Evolutionary conservation across 2,329 filamentous ascomycete genomes (phyloP), one percentile per base, ranked within the genome.

Genomic region (Penicillium fuscoglaucum): DNA sequence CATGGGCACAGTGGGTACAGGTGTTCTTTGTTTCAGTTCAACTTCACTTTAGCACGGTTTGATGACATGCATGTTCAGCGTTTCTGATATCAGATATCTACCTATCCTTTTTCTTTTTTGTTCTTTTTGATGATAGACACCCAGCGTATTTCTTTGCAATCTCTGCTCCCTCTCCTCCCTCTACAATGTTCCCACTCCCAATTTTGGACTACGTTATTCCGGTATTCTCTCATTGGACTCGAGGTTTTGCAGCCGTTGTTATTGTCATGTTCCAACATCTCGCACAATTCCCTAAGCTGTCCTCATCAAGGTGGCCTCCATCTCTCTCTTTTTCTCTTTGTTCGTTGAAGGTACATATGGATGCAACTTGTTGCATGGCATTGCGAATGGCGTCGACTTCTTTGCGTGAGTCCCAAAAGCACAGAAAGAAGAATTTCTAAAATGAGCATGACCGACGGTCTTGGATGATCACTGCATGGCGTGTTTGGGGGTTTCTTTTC

Each of bases 381-480:
- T 68, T 67, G 63, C 61, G 60, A 66, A 61, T 62, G 66, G 66
- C 65, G 63, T 68, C 63, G 55, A 62, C 53, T 59, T 58, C 51
- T 60, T 66, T 61, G 41, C 56, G 57, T 57, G 52, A 61, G 31
- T 50, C 39, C 40, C 50, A 57, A 52, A 55, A 57, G 51, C 59
- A 63, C 61, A 62, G 50, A 64, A 58, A 44, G 49, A 45, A 54
- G 55, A 58, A 52, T 43, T 21, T 55, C 37, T 48, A 54, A 57
- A 43, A 57, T 60, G 60, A 59, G 57, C 55, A 65, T 60, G 58
- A 64, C 49, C 58, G 59, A 56, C 57, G 60, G 55, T 55, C 55
- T 64, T 65, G 63, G 53, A 65, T 47, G 64, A 67, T 63, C 59
- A 61, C 63, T 67, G 63, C 65, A 67, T 66, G 65, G 63, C 60